A percentile compares a stretch with the other conserved stretches of the same genome.
phyloP scores from a whole-genome alignment of 176 grass and related monocot genomes.

The Chrysopogon serrulatus region DNA sequence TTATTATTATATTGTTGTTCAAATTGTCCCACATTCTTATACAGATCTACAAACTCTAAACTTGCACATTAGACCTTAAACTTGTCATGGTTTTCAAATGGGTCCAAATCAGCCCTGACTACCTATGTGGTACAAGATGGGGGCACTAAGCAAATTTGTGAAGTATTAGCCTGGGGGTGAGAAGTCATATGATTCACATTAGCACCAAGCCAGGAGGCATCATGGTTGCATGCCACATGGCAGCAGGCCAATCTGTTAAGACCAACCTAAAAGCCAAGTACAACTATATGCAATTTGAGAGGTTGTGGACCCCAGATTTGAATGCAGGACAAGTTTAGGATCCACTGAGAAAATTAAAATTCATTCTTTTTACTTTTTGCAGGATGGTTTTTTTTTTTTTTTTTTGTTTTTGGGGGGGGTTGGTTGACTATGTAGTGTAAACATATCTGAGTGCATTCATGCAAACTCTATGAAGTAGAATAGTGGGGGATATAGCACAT shows the following conservation, averaged over 20 bases:
- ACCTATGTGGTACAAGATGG: not conserved
- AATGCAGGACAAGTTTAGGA: not conserved
- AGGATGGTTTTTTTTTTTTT: no score
- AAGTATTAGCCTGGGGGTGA: not conserved
- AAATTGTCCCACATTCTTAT: not conserved
- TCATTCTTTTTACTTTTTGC: not conserved
- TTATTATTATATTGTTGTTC: not conserved
- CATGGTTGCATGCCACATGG: not conserved
- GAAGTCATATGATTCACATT: not conserved
- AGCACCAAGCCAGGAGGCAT: not conserved
- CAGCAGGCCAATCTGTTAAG: not conserved
- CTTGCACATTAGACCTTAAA: not conserved
- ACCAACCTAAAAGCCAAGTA: not conserved
- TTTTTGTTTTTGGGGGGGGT: no score
- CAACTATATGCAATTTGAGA: not conserved
- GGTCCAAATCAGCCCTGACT: not conserved
- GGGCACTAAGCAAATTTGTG: not conserved
- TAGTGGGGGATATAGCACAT: not conserved
- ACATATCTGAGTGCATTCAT: not conserved
- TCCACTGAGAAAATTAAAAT: not conserved
- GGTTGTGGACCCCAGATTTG: not conserved
- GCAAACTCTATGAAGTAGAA: not conserved
- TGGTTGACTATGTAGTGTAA: not conserved
- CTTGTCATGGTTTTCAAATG: not conserved
- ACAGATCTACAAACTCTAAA: not conserved